These are phyloP conservation scores for Vigna hirtella DNA, from an alignment of 306 rosid species.

Conservation along the genomic window DNA sequence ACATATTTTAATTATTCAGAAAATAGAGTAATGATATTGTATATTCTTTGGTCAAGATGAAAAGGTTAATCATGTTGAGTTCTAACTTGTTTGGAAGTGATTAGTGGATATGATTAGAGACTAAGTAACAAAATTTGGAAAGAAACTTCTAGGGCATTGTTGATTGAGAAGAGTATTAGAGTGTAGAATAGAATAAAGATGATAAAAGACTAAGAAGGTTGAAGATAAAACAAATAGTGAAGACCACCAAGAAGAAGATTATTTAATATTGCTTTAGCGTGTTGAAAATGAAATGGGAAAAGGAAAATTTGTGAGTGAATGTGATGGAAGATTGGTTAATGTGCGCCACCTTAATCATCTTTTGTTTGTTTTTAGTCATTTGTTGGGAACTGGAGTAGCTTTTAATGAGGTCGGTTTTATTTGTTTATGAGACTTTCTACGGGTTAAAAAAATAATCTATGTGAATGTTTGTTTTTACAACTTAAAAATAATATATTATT, in stretches of 20 bases:
- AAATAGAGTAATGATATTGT: not conserved
- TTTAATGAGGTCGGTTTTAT: too few species aligned
- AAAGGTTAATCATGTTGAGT: conserved; percentile 49
- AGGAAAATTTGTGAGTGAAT: not conserved
- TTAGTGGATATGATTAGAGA: conserved; percentile 10
- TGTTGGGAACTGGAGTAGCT: not conserved
- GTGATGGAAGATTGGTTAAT: not conserved
- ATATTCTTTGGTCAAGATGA: not conserved
- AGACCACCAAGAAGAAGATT: not conserved
- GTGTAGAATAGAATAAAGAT: not conserved
- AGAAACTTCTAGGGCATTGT: not conserved
- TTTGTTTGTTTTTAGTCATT: not conserved
- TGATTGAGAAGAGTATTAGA: conserved; percentile 2
- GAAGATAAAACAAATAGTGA: conserved; percentile 23
- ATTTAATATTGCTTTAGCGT: not conserved
- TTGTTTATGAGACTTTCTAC: too few species aligned
- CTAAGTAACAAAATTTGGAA: conserved; percentile 32
- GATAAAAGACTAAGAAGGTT: conserved; percentile 39
- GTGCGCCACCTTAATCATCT: not conserved
- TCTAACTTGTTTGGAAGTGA: conserved; percentile 45
- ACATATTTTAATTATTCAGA: not conserved
- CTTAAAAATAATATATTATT: too few species aligned
- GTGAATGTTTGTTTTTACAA: too few species aligned
- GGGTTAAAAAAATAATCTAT: too few species aligned
- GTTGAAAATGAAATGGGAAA: conserved; percentile 30